Evolutionary conservation across 768 basidiomycete species (phyloP).

Genomic region (Paxillus ammoniavirescens): DNA sequence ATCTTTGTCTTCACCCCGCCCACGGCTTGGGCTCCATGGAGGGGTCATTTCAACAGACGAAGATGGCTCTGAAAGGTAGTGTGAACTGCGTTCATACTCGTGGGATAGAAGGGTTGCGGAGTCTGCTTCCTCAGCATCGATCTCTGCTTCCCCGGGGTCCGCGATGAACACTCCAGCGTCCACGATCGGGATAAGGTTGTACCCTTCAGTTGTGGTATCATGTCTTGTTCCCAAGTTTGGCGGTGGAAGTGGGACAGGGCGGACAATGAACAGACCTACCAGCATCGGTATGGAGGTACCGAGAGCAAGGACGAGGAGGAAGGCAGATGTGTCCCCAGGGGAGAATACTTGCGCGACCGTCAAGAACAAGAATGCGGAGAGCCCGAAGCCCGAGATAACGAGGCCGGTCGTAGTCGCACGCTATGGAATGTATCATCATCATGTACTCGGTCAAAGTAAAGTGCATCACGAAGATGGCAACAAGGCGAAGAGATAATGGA

Average conservation of each 20-base stretch:
- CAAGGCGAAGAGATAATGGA: too few relatives aligned
- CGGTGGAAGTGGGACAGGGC: slow-evolving; percentile 58
- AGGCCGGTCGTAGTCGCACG: slow-evolving; percentile 73
- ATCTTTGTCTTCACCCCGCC: slow-evolving; percentile 14
- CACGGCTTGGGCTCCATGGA: neutral
- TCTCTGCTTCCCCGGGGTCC: slow-evolving; percentile 13
- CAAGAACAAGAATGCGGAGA: slow-evolving; percentile 90
- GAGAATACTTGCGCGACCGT: slow-evolving; percentile 68
- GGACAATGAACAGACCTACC: slow-evolving; percentile 70
- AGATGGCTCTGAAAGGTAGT: slow-evolving; percentile 16
- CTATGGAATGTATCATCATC: too few relatives aligned
- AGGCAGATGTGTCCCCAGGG: slow-evolving; percentile 74
- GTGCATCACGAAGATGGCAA: too few relatives aligned
- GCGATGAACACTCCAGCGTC: slow-evolving; percentile 24
- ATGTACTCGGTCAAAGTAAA: too few relatives aligned
- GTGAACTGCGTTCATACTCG: slow-evolving; percentile 14
- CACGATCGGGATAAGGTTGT: slow-evolving; percentile 15
- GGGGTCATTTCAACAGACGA: slow-evolving; percentile 26
- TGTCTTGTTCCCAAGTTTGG: neutral
- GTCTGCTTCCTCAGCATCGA: slow-evolving; percentile 18
- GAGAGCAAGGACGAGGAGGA: slow-evolving; percentile 70
- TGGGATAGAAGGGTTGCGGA: slow-evolving; percentile 23
- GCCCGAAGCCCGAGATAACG: slow-evolving; percentile 86
- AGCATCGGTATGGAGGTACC: slow-evolving; percentile 82
- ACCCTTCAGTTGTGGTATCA: slow-evolving; percentile 10